Evolutionary conservation across 2,329 filamentous ascomycete genomes (phyloP).

Genomic region (Amylocarpus encephaloides): DNA sequence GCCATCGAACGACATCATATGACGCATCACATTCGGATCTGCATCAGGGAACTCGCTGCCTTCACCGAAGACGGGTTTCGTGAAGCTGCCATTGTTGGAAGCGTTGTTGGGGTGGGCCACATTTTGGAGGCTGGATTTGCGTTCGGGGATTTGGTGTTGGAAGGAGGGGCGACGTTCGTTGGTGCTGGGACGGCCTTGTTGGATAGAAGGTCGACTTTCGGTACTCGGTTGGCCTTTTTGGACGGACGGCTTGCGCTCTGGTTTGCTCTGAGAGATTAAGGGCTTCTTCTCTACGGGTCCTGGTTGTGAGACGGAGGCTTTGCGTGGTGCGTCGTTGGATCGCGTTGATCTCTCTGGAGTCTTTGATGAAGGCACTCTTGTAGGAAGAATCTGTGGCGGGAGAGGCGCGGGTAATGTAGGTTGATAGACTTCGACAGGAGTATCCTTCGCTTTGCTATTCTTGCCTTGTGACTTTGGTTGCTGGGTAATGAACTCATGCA

Average conservation of each 20-base stretch:
- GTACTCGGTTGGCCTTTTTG: background rate
- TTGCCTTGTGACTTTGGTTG: background rate
- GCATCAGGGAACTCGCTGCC: background rate
- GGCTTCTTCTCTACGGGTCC: too few species aligned
- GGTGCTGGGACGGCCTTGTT: too few species aligned
- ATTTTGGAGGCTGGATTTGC: background rate
- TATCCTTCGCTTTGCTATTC: background rate
- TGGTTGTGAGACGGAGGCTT: too few species aligned
- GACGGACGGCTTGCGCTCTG: background rate
- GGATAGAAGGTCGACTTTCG: too few species aligned
- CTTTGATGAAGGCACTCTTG: background rate
- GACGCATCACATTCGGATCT: constrained; percentile 5
- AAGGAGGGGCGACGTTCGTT: too few species aligned
- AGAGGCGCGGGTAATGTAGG: background rate
- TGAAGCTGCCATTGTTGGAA: background rate
- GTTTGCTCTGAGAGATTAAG: too few species aligned
- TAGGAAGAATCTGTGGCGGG: background rate
- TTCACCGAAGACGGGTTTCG: background rate
- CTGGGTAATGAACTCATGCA: background rate
- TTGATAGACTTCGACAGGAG: constrained; percentile 2
- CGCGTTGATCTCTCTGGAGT: background rate
- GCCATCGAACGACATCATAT: constrained; percentile 1
- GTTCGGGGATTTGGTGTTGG: background rate
- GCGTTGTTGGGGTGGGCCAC: background rate
- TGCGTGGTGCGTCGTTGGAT: too few species aligned